These are phyloP conservation scores for Suillus americanus DNA, from an alignment of 768 basidiomycete species.

Conservation along the genomic window DNA sequence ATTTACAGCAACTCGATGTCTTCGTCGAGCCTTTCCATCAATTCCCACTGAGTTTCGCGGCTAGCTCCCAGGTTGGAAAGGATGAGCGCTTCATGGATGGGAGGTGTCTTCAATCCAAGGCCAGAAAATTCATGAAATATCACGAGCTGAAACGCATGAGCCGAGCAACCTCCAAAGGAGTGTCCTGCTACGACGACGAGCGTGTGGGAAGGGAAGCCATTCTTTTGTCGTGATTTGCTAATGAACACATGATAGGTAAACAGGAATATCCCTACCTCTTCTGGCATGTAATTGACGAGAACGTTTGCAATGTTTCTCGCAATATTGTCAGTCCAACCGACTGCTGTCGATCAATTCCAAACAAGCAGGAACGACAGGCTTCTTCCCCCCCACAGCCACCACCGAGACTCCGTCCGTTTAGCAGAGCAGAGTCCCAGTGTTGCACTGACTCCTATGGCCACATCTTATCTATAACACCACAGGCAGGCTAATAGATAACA, in stretches of 20 bases:
- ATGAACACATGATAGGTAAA: slow-evolving; percentile 49
- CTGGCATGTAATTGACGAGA: slow-evolving; percentile 64
- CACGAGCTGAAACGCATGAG: slow-evolving; percentile 29
- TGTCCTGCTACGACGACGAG: slow-evolving; percentile 78
- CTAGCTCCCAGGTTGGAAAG: slow-evolving; percentile 47
- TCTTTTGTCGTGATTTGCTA: slow-evolving; percentile 37
- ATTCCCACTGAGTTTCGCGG: slow-evolving; percentile 27
- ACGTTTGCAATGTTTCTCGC: not conserved
- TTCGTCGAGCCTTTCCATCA: slow-evolving; percentile 24
- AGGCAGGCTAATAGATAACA: slow-evolving; percentile 45
- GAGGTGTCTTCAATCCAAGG: slow-evolving; percentile 61
- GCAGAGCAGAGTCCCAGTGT: slow-evolving; percentile 78
- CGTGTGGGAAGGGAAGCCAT: slow-evolving; percentile 51
- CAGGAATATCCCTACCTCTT: slow-evolving; percentile 23
- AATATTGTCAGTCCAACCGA: slow-evolving; percentile 15
- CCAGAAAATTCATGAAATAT: slow-evolving; percentile 48
- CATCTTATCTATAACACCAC: slow-evolving; percentile 57
- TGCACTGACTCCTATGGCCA: slow-evolving; percentile 84
- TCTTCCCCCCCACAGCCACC: slow-evolving; percentile 50
- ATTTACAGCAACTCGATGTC: slow-evolving; percentile 28
- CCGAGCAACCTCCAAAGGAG: slow-evolving; percentile 78
- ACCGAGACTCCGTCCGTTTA: slow-evolving; percentile 60
- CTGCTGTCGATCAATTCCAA: slow-evolving; percentile 34
- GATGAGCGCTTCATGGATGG: slow-evolving; percentile 60
- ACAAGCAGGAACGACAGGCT: not conserved